phyloP scores from a whole-genome alignment of 2,329 filamentous ascomycete species.

The Cercospora janseana region DNA sequence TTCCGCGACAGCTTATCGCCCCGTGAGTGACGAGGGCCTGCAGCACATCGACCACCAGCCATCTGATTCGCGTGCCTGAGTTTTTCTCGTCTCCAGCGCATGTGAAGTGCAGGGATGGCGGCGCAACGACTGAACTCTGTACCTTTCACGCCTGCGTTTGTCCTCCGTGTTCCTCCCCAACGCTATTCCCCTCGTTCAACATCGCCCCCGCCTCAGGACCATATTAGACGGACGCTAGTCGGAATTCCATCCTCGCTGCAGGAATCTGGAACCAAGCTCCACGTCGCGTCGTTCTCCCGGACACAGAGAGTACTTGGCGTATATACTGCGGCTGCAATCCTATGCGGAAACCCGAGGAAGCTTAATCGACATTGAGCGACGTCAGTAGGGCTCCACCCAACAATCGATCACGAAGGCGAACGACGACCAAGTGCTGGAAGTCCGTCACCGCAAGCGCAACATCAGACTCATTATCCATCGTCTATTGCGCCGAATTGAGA shows the following conservation, averaged over 20 bases:
- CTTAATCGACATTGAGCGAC: conserved; percentile 6
- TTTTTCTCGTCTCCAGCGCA: neutral
- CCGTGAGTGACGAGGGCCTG: neutral
- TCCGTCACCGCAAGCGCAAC: neutral
- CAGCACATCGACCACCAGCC: neutral
- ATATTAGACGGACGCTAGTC: neutral
- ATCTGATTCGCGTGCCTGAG: neutral
- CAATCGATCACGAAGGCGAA: conserved; percentile 4
- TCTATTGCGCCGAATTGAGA: neutral
- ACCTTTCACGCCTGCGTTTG: neutral
- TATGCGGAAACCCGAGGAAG: neutral
- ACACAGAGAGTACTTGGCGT: neutral
- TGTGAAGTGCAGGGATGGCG: neutral
- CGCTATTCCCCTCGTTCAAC: neutral
- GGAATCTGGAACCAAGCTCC: no score
- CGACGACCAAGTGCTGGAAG: conserved; percentile 27
- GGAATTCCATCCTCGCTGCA: no score
- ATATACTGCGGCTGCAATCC: no score
- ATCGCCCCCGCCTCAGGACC: neutral
- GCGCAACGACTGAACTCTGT: neutral
- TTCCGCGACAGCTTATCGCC: conserved; percentile 1
- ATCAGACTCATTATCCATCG: neutral
- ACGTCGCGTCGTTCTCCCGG: no score
- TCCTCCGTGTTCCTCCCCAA: neutral
- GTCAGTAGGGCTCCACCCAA: conserved; percentile 14